Conservation (phyloP, 2,329 filamentous ascomycete species). For the Talaromyces rugulosus region DNA sequence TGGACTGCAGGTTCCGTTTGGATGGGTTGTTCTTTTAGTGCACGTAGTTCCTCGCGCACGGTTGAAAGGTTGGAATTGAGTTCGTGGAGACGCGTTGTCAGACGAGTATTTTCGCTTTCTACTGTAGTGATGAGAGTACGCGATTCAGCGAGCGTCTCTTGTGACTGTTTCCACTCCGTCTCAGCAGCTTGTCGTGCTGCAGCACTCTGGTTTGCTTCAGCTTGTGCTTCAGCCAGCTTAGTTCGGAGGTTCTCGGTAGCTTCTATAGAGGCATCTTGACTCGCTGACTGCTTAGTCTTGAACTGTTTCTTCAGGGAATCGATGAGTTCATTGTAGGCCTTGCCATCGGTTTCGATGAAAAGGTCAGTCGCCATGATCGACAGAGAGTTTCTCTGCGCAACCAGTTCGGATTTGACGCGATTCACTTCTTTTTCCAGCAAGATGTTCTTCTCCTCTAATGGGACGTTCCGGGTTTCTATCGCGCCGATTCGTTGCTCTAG, state of each 20-base stretch:
- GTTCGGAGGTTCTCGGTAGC: slow-evolving; percentile 20
- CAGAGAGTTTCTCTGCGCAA: slow-evolving; percentile 33
- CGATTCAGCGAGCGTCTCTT: slow-evolving; percentile 34
- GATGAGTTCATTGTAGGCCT: slow-evolving; percentile 37
- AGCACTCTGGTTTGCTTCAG: slow-evolving; percentile 26
- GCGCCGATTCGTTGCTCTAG: slow-evolving; percentile 31
- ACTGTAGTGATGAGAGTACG: slow-evolving; percentile 33
- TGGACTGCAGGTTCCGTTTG: slow-evolving; percentile 18
- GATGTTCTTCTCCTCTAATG: slow-evolving; percentile 35
- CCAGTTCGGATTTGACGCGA: slow-evolving; percentile 31
- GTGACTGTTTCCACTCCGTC: slow-evolving; percentile 30
- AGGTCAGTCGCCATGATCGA: slow-evolving; percentile 34
- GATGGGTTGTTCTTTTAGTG: slow-evolving; percentile 27
- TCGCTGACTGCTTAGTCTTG: slow-evolving; percentile 18
- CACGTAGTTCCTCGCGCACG: slow-evolving; percentile 26
- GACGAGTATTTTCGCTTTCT: slow-evolving; percentile 35
- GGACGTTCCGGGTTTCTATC: slow-evolving; percentile 30
- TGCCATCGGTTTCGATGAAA: slow-evolving; percentile 26
- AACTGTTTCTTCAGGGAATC: slow-evolving; percentile 33
- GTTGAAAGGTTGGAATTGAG: slow-evolving; percentile 29
- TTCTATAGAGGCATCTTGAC: slow-evolving; percentile 16
- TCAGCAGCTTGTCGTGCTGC: slow-evolving; percentile 28
- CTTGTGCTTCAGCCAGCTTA: slow-evolving; percentile 26
- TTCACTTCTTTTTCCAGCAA: slow-evolving; percentile 33
- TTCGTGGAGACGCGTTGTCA: slow-evolving; percentile 31